Percentiles rank a stretch among this genome's conserved stretches.
Evolutionary conservation across 768 basidiomycete genomes (phyloP).

Genomic region (Scleroderma bovista): DNA sequence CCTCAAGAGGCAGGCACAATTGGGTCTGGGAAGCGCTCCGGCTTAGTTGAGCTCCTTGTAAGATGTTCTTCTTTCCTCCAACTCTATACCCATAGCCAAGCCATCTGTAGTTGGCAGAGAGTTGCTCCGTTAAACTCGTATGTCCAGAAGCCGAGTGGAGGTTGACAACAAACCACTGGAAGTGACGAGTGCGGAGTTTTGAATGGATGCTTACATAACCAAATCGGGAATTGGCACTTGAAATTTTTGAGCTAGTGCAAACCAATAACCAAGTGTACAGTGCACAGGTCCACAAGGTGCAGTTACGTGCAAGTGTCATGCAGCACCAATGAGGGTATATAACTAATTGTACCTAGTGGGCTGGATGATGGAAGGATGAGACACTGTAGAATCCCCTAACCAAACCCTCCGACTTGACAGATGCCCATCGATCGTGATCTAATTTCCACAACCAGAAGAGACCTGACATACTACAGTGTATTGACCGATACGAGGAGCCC

Average conservation of each 20-base stretch:
- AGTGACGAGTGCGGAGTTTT: neutral
- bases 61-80: slow-evolving; percentile 38
- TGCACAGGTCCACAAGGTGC: no score
- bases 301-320: no score
- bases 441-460: no score
- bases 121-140: slow-evolving; percentile 44
- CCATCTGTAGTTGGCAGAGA: slow-evolving; percentile 38
- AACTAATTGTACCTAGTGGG: no score
- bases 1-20: slow-evolving; percentile 30
- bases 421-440: no score
- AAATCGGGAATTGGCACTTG: no score
- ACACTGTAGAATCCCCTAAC: no score
- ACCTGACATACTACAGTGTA: neutral
- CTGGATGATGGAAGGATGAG: no score
- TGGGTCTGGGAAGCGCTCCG: slow-evolving; percentile 57
- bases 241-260: no score
- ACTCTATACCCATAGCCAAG: slow-evolving; percentile 51
- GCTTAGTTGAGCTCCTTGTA: slow-evolving; percentile 67
- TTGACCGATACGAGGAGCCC: slow-evolving; percentile 66
- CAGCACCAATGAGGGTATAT: no score
- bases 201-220: neutral
- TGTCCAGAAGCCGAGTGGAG: slow-evolving; percentile 26
- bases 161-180: neutral
- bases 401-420: no score
- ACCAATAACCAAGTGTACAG: no score